Percentiles rank a stretch among this genome's conserved stretches.
Conservation (phyloP, 73 alveolate species). For the Tetrahymena malaccensis region DNA sequence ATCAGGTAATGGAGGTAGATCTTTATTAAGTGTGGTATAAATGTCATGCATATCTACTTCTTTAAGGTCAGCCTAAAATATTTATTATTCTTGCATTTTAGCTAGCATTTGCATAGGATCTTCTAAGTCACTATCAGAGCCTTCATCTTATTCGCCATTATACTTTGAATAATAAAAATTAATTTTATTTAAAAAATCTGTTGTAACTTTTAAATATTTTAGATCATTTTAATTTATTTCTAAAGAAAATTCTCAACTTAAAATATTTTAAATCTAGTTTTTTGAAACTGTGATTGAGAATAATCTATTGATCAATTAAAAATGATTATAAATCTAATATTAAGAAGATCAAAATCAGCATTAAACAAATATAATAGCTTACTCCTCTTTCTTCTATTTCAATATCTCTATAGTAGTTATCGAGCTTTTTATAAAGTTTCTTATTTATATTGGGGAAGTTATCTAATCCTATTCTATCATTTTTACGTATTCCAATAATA, state of each 20-base stretch:
- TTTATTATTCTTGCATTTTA: slow-evolving; percentile 1
- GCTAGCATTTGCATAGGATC: slow-evolving; percentile 26
- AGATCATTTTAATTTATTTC: background rate
- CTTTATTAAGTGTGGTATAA: slow-evolving; percentile 26
- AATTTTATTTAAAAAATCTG: no score
- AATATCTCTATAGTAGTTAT: background rate
- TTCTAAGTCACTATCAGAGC: slow-evolving; percentile 21
- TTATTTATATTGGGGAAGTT: slow-evolving; percentile 29
- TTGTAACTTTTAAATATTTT: no score
- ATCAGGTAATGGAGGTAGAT: slow-evolving; percentile 68
- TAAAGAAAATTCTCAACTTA: no score
- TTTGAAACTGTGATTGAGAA: no score
- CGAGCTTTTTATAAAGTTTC: slow-evolving; percentile 15
- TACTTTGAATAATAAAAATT: background rate
- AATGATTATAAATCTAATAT: no score
- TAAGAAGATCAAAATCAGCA: background rate
- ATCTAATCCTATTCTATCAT: slow-evolving; percentile 8
- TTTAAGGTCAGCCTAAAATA: slow-evolving; percentile 2
- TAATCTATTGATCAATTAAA: no score
- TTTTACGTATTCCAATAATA: slow-evolving; percentile 11
- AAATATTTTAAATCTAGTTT: no score
- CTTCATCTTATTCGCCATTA: slow-evolving; percentile 5
- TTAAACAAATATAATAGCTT: background rate
- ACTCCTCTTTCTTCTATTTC: slow-evolving; percentile 10
- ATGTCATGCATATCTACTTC: slow-evolving; percentile 14